These are phyloP conservation scores for Colletotrichum filicis DNA, from an alignment of 2,329 filamentous ascomycete species.

Conservation along the genomic window DNA sequence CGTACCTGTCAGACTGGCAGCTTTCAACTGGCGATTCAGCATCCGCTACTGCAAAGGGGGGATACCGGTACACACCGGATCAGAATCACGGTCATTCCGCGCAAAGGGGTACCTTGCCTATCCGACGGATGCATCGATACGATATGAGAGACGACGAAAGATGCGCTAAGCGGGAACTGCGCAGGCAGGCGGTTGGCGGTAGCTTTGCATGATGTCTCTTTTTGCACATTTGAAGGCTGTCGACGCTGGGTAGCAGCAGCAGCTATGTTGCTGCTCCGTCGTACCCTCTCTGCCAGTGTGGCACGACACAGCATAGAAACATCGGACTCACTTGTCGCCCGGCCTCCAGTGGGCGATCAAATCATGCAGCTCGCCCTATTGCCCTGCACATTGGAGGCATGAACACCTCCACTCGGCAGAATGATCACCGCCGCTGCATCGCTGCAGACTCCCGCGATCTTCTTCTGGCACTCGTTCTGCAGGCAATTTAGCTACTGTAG, in stretches of 20 bases:
- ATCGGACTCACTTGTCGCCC: background rate
- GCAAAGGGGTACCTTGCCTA: constrained; percentile 28
- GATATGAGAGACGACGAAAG: constrained; percentile 8
- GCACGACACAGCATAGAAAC: background rate
- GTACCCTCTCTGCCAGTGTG: background rate
- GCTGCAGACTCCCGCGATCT: constrained; percentile 10
- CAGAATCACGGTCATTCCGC: background rate
- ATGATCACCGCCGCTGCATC: background rate
- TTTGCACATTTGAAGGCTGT: background rate
- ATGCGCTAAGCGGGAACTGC: background rate
- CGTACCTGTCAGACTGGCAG: constrained; percentile 7
- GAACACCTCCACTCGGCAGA: constrained; percentile 16
- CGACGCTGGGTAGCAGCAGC: background rate
- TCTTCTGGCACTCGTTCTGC: background rate
- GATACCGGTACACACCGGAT: background rate
- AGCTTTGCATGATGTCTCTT: background rate
- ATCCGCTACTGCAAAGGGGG: constrained; percentile 9
- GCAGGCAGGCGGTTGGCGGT: background rate
- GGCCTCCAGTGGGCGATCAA: constrained; percentile 19
- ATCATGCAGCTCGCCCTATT: constrained; percentile 28
- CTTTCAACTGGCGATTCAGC: background rate
- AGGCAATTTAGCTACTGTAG: constrained; percentile 11
- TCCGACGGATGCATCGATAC: constrained; percentile 2
- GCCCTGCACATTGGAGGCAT: constrained; percentile 14
- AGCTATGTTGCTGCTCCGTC: background rate